A percentile compares a stretch with the other conserved stretches of the same genome.
phyloP scores from a whole-genome alignment of 2,329 filamentous ascomycete species.

The Colletotrichum gloeosporioides region DNA sequence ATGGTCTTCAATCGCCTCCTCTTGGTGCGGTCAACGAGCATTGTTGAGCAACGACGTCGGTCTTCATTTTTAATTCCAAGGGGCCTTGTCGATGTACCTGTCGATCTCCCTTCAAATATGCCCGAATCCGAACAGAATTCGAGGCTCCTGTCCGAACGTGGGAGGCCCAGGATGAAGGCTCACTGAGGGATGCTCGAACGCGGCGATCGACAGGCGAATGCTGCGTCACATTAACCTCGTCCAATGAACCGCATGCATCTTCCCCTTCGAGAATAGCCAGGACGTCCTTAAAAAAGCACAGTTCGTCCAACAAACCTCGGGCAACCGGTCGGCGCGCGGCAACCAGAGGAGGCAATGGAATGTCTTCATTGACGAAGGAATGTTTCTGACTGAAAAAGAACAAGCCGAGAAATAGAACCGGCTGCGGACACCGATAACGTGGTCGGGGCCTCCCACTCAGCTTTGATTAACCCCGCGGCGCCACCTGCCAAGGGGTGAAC shows the following conservation, averaged over 20 bases:
- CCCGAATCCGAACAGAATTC: not conserved
- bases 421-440: slow-evolving; percentile 1
- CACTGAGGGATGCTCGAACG: not conserved
- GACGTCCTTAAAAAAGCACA: not conserved
- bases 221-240: not conserved
- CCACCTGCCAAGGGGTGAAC: not conserved
- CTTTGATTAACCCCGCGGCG: slow-evolving; percentile 18
- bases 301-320: not conserved
- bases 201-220: slow-evolving; percentile 13
- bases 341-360: not conserved
- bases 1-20: not conserved
- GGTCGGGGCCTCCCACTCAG: not conserved
- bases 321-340: not conserved
- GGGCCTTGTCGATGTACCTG: slow-evolving; percentile 5
- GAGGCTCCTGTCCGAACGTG: not conserved
- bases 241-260: not conserved
- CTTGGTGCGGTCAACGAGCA: not conserved
- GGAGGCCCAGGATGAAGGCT: not conserved
- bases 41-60: not conserved
- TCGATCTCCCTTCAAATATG: slow-evolving; percentile 13
- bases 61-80: not conserved
- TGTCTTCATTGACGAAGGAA: slow-evolving; percentile 4
- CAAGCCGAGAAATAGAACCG: not conserved
- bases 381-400: not conserved
- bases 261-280: not conserved